Evolutionary conservation across 805 yeast species (phyloP).

Genomic region (Candida sanyiensis): DNA sequence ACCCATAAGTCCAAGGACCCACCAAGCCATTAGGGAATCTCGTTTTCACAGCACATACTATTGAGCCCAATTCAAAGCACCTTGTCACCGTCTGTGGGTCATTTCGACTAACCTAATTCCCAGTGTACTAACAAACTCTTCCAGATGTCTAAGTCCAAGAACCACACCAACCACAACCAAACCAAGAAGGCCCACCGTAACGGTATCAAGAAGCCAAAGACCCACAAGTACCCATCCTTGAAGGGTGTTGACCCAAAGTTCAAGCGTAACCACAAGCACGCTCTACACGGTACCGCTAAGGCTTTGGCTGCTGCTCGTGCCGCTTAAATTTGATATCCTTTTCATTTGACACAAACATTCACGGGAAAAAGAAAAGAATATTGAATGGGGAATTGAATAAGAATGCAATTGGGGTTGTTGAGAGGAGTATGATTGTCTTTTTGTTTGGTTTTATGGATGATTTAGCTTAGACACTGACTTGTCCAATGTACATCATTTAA

Average conservation of each 20-base stretch:
- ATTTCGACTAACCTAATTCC: no score
- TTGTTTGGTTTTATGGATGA: constrained; percentile 13
- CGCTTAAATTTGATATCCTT: constrained; percentile 16
- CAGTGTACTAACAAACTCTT: constrained; percentile 27
- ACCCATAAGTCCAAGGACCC: no score
- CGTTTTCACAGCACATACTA: no score
- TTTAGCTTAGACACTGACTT: constrained; percentile 6
- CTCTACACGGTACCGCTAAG: constrained; percentile 95
- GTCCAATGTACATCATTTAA: constrained; percentile 24
- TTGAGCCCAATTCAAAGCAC: no score
- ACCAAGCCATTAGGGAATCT: no score
- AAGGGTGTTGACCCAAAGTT: constrained; percentile 99
- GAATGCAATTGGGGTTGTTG: constrained; percentile 3
- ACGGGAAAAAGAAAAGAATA: background rate
- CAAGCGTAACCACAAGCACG: constrained; percentile 99
- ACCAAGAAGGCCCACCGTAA: constrained; percentile 99
- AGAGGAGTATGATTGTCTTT: background rate
- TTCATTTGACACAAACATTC: background rate
- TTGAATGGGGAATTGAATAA: background rate
- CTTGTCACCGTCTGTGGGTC: no score
- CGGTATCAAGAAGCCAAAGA: constrained; percentile 99
- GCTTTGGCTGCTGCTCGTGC: constrained; percentile 82
- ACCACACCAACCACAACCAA: constrained; percentile 99
- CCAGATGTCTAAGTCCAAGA: constrained; percentile 97
- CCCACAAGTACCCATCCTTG: constrained; percentile 96